phyloP scores from a whole-genome alignment of 108 stramenopile genomes.

The Pseudonitzschia multistriata region DNA sequence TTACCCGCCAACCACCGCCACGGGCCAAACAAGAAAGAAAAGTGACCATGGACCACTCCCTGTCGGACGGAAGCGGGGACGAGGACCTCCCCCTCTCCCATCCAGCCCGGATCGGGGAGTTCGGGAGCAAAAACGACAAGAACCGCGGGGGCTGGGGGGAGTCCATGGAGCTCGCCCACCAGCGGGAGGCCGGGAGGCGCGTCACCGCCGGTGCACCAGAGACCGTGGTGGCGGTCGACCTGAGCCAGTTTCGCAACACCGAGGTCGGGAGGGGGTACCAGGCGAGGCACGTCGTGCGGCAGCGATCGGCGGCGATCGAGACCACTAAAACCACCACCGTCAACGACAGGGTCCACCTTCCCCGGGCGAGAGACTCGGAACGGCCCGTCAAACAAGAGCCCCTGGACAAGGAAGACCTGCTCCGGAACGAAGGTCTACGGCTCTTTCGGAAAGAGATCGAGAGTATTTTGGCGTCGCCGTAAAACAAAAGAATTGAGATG shows the following conservation, averaged over 20 bases:
- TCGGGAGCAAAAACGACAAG: not conserved
- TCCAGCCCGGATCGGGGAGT: not conserved
- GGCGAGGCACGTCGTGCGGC: conserved; percentile 79
- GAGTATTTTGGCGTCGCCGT: conserved; percentile 34
- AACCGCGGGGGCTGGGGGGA: conserved; percentile 50
- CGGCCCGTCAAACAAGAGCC: not conserved
- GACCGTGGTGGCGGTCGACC: conserved; percentile 55
- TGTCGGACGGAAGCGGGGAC: not conserved
- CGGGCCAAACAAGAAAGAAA: too few species aligned
- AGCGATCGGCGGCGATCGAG: conserved; percentile 26
- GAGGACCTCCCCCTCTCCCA: conserved; percentile 12
- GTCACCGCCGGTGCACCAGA: not conserved
- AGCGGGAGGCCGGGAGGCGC: conserved; percentile 15
- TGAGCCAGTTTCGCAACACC: conserved; percentile 73
- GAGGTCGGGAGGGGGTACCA: conserved; percentile 84
- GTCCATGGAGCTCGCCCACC: conserved; percentile 54
- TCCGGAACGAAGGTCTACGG: conserved; percentile 58
- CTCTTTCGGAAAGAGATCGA: conserved; percentile 75
- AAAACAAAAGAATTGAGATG: too few species aligned
- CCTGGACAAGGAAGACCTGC: conserved; percentile 28
- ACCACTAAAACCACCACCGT: not conserved
- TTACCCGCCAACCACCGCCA: too few species aligned
- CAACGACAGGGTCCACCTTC: conserved; percentile 6
- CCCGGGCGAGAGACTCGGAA: conserved; percentile 23
- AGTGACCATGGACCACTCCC: conserved; percentile 1